These are phyloP conservation scores for Hygrophorus pudorinus DNA, from an alignment of 768 basidiomycete genomes.

Conservation along the genomic window DNA sequence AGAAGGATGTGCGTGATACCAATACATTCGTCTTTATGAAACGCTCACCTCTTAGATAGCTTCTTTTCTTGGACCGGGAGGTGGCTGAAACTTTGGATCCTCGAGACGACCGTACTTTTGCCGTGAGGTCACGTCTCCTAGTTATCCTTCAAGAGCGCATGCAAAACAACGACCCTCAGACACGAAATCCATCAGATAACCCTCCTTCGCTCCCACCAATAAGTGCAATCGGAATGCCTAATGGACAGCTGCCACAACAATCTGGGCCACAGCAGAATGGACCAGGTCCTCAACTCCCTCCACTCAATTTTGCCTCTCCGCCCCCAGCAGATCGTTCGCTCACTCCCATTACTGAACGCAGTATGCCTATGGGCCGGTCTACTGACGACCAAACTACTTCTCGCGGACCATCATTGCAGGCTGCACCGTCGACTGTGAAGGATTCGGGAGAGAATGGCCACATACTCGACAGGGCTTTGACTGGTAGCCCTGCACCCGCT, in stretches of 20 bases:
- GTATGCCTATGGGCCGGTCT: constrained; percentile 20
- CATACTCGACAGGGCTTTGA: too few species aligned
- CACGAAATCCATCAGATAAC: constrained; percentile 12
- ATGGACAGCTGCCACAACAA: neutral
- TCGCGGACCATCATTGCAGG: constrained; percentile 13
- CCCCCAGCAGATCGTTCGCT: constrained; percentile 21
- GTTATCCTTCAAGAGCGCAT: constrained; percentile 57
- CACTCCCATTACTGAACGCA: constrained; percentile 60
- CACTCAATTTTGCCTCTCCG: constrained; percentile 37
- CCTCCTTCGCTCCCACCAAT: constrained; percentile 29
- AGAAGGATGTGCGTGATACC: constrained; percentile 59
- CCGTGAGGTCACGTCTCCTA: constrained; percentile 51
- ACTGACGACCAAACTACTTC: constrained; percentile 10
- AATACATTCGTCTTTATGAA: neutral
- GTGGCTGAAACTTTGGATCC: constrained; percentile 70
- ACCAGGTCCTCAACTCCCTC: constrained; percentile 46
- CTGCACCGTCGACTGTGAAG: too few species aligned
- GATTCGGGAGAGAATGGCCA: too few species aligned
- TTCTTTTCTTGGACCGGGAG: constrained; percentile 83
- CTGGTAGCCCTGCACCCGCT: too few species aligned
- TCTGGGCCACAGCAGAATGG: constrained; percentile 7
- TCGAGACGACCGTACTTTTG: constrained; percentile 67
- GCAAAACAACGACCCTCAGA: constrained; percentile 26
- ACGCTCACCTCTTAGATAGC: constrained; percentile 29
- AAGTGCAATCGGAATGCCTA: constrained; percentile 7